Evolutionary conservation across 345 rosid genomes (phyloP).

Genomic region (Eucalyptus polyanthemos): DNA sequence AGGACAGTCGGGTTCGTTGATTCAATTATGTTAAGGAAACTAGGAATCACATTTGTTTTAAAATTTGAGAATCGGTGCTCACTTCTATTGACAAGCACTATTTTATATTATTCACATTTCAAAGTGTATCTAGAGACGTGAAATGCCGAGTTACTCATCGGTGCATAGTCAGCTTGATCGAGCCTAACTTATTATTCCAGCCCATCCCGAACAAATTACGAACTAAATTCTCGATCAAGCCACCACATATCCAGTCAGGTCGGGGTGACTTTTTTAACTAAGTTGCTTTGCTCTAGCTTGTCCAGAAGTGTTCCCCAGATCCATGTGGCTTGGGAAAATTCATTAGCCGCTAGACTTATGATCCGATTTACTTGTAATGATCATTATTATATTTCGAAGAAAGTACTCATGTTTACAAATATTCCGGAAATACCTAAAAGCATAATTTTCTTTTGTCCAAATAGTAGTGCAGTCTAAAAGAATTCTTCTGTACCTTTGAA

Average conservation of each 20-base stretch:
- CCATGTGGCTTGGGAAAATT: not conserved
- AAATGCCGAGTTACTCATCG: not conserved
- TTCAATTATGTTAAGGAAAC: not conserved
- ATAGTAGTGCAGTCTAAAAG: not conserved
- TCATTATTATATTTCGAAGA: not conserved
- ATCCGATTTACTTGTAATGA: not conserved
- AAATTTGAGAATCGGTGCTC: not conserved
- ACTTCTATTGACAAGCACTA: accelerated
- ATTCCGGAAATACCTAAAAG: not conserved
- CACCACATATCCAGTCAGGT: not conserved
- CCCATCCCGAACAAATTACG: not conserved
- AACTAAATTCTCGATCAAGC: not conserved
- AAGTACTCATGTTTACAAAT: not conserved
- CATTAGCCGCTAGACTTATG: not conserved
- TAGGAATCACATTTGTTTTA: accelerated
- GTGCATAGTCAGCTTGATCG: not conserved
- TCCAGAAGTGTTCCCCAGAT: not conserved
- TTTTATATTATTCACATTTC: not conserved
- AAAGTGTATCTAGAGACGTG: not conserved
- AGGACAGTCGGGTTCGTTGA: accelerated
- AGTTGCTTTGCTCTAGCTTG: not conserved
- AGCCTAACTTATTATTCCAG: not conserved
- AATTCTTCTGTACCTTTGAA: not conserved
- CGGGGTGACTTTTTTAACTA: not conserved
- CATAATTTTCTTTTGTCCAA: not conserved